Percentiles rank a stretch among this genome's conserved stretches.
Conservation (phyloP, 257 asterid genomes). For the Solanum piurae region DNA sequence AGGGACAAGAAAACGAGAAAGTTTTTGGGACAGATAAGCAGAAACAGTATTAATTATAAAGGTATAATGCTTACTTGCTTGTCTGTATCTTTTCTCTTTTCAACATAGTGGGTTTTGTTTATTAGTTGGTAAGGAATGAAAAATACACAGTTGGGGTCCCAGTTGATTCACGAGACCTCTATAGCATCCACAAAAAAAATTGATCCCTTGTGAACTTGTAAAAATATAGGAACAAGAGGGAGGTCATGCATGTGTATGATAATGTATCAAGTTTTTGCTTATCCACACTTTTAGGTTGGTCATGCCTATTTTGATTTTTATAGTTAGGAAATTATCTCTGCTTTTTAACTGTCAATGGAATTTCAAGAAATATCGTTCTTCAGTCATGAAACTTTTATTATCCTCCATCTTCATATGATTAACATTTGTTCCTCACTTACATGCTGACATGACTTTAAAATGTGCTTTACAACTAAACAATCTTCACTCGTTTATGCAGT, state of each 20-base stretch:
- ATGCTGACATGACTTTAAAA: neutral
- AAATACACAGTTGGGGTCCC: conserved; percentile 8
- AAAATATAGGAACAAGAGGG: neutral
- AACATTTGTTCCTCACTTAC: neutral
- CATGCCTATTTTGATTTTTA: neutral
- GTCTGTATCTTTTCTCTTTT: neutral
- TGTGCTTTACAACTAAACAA: neutral
- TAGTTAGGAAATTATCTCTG: neutral
- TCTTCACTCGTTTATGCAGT: neutral
- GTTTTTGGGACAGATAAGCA: neutral
- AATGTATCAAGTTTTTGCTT: neutral
- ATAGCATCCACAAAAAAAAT: neutral
- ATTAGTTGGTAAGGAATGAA: conserved; percentile 7
- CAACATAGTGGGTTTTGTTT: neutral
- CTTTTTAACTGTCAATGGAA: neutral
- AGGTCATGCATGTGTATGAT: neutral
- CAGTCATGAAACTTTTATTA: neutral
- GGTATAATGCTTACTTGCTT: neutral
- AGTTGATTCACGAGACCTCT: conserved; percentile 22
- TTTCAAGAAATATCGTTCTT: neutral
- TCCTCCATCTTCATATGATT: neutral
- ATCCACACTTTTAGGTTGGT: neutral
- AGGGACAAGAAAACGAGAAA: neutral
- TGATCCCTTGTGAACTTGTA: neutral
- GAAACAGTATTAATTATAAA: neutral